Conservation (phyloP, 208 protist species). For the Leishmania turanica region DNA sequence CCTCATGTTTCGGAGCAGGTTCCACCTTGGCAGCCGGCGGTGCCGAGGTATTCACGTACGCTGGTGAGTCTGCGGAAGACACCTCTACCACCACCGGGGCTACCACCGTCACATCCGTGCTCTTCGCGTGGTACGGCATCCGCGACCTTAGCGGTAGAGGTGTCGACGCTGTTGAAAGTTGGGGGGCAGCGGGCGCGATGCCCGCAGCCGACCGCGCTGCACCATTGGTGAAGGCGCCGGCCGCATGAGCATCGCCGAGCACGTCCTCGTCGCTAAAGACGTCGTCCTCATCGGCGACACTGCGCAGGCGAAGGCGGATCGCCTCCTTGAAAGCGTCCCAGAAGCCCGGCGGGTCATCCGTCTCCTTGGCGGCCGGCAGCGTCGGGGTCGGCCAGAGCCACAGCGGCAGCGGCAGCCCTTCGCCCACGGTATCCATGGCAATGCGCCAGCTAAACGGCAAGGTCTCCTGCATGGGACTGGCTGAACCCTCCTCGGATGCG, state of each 20-base stretch:
- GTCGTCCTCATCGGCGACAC: constrained; percentile 43
- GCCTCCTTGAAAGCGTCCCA: constrained; percentile 37
- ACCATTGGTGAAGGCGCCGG: neutral
- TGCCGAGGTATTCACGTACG: neutral
- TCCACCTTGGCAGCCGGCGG: constrained; percentile 21
- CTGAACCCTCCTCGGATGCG: constrained; percentile 3
- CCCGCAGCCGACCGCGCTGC: neutral
- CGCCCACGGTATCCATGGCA: constrained; percentile 26
- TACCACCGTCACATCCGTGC: constrained; percentile 17
- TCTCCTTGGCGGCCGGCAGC: constrained; percentile 24
- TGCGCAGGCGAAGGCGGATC: constrained; percentile 47
- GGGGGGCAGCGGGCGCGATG: neutral
- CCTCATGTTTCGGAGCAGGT: neutral
- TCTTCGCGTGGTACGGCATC: constrained; percentile 7
- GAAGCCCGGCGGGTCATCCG: constrained; percentile 45
- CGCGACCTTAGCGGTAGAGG: neutral
- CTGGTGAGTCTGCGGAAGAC: too few species aligned
- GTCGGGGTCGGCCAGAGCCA: constrained; percentile 44
- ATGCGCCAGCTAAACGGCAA: constrained; percentile 23
- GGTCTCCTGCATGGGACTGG: constrained; percentile 20
- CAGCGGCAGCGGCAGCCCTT: constrained; percentile 27
- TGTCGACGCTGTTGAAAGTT: neutral
- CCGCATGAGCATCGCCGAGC: neutral
- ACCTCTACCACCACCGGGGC: constrained; percentile 1
- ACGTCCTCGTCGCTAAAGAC: constrained; percentile 34